These are phyloP conservation scores for Hibiscus syriacus DNA, from an alignment of 345 rosid genomes.

Conservation along the genomic window DNA sequence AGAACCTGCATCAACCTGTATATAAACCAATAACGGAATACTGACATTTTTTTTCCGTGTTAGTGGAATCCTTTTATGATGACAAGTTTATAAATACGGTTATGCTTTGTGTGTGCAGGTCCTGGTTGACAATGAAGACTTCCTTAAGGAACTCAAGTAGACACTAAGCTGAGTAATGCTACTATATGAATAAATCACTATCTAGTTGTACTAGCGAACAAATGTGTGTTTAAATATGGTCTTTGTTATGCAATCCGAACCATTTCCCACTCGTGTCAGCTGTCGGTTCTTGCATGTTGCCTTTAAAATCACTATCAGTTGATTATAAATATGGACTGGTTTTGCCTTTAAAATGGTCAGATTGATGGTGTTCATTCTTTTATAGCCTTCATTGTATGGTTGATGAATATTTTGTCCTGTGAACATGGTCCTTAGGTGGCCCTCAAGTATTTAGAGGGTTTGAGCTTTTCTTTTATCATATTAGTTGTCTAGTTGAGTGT, in stretches of 20 bases:
- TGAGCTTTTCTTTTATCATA: too few relatives aligned
- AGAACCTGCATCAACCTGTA: too few relatives aligned
- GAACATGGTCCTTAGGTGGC: too few relatives aligned
- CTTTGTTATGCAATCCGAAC: not conserved
- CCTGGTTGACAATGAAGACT: slow-evolving; percentile 90
- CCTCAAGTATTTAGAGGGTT: too few relatives aligned
- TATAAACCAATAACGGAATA: too few relatives aligned
- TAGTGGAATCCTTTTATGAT: not conserved
- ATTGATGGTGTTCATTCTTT: too few relatives aligned
- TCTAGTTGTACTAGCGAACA: not conserved
- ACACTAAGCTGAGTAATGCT: slow-evolving; percentile 15
- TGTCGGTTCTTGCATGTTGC: not conserved
- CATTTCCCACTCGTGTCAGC: not conserved
- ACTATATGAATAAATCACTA: slow-evolving; percentile 18
- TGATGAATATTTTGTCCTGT: too few relatives aligned
- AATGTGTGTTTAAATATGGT: not conserved
- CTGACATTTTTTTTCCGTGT: not conserved
- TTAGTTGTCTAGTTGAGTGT: too few relatives aligned
- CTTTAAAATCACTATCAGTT: not conserved
- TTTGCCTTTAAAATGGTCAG: too few relatives aligned
- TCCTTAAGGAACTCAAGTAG: slow-evolving; percentile 71
- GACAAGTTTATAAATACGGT: not conserved
- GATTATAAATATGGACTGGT: not conserved
- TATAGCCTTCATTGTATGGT: too few relatives aligned
- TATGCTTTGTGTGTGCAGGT: slow-evolving; percentile 34